These are phyloP conservation scores for Tolypocladium pustulatum DNA, from an alignment of 2,329 filamentous ascomycete genomes.

Conservation along the genomic window DNA sequence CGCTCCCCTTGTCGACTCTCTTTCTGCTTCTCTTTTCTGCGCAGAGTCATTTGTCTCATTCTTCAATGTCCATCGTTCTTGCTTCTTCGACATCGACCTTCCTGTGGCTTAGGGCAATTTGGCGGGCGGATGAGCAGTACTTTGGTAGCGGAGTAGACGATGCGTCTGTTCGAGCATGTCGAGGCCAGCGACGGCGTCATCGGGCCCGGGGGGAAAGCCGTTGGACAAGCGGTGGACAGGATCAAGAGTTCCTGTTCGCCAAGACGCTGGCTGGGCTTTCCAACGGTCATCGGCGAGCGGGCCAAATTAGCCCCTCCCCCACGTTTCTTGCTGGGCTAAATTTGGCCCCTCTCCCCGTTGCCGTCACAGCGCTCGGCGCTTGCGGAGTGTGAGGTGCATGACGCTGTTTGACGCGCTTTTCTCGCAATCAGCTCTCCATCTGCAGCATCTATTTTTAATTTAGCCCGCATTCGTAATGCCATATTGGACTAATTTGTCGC, in stretches of 20 bases:
- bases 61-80: no score
- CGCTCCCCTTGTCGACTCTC: not conserved
- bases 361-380: not conserved
- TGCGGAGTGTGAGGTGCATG: not conserved
- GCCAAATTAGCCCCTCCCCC: conserved; percentile 7
- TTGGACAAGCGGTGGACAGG: not conserved
- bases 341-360: conserved; percentile 1
- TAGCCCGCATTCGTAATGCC: conserved; percentile 12
- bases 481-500: conserved; percentile 6
- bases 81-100: not conserved
- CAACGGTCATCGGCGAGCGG: not conserved
- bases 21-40: not conserved
- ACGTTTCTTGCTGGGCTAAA: conserved; percentile 6
- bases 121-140: not conserved
- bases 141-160: not conserved
- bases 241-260: not conserved
- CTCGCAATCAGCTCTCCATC: not conserved
- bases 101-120: not conserved
- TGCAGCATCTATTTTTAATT: conserved; percentile 25
- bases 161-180: not conserved
- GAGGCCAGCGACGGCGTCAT: not conserved
- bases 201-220: not conserved
- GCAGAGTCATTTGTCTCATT: not conserved
- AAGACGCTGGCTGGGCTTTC: not conserved
- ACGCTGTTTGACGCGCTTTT: not conserved